Evolutionary conservation across 176 grass and related monocot species (phyloP).

Genomic region (Rhynchospora breviuscula): DNA sequence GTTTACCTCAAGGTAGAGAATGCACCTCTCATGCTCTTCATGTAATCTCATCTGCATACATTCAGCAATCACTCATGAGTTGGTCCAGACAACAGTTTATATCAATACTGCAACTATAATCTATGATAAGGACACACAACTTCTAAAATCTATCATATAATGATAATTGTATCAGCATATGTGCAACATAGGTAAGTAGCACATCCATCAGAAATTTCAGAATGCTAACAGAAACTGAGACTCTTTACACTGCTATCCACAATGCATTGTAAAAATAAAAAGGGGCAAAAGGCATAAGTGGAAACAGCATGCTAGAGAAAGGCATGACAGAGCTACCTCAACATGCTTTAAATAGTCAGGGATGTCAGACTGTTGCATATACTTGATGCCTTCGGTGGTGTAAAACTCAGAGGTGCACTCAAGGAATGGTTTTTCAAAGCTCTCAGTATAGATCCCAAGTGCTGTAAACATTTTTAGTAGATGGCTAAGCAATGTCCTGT

Average conservation of each 20-base stretch:
- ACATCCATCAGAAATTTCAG: conserved; percentile 11
- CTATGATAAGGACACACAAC: neutral
- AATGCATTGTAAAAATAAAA: conserved; percentile 12
- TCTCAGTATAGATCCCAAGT: conserved; percentile 90
- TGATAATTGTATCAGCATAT: neutral
- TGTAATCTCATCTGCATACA: conserved; percentile 86
- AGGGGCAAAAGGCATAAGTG: conserved; percentile 10
- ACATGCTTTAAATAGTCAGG: conserved; percentile 96
- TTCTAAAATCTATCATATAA: conserved; percentile 5
- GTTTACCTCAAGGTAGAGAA: conserved; percentile 85
- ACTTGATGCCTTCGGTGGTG: conserved; percentile 90
- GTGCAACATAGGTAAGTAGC: conserved; percentile 19
- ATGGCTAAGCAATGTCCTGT: conserved; percentile 91
- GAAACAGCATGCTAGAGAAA: conserved; percentile 23
- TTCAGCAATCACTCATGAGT: conserved; percentile 8
- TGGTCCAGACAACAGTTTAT: neutral
- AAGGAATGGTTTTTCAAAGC: conserved; percentile 85
- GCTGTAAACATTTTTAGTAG: conserved; percentile 96
- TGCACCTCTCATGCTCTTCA: conserved; percentile 97
- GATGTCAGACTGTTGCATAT: conserved; percentile 93
- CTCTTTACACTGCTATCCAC: neutral
- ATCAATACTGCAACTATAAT: neutral
- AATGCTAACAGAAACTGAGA: neutral
- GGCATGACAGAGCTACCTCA: conserved; percentile 42
- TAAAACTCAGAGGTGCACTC: conserved; percentile 95